Evolutionary conservation across 2,329 filamentous ascomycete species (phyloP), one percentile per base, ranked within the genome.

Genomic region (Stagonosporopsis tanaceti): DNA sequence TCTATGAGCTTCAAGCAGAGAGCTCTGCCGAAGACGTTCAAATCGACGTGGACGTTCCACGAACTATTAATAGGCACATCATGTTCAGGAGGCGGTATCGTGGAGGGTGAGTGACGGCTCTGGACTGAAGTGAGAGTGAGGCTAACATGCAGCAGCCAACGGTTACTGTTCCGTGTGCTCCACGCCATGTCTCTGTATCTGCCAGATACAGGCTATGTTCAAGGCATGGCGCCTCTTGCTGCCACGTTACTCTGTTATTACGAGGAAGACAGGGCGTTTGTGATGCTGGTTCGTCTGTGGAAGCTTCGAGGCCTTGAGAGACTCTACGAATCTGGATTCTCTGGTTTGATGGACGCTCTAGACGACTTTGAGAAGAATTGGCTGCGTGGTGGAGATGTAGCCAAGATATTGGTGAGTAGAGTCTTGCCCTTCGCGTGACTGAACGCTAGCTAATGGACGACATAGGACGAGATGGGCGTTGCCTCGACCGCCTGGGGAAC

Each of bases 241-340:
- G 94, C 94, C 1, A 98, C 95, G 0, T 81, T 99, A 20, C 85
- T 99, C 6, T 97, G 94, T 73, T 99, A 99, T 75, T 99, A 93
- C 76, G 94, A 98, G 64, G 95, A 99, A 77, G 95, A 97, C 76
- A 88, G 88, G 67, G 89, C 92, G 6, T 99, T 99, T 69, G 87
- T 98, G 45, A 98, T 99, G 95, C 81, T 98, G 51, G 93, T 96
- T n/a, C 87, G 95, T 24, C 83, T 99, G 71, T 99, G 94, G 92
- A 87, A 92, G 72, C 82, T 96, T 57, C 88, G 95, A 57, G 94
- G 95, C 1, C 82, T 99, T 12, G 91, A 93, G 66, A 85, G 88
- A 42, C 84, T 99, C 1, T 99, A 98, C 72, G 85, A 87, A 61
- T 86, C 88, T 9, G 93, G 92, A 0, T 98, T 98, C 75, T 85